Evolutionary conservation across 2,329 filamentous ascomycete genomes (phyloP).

Genomic region (Lachnellula arida): DNA sequence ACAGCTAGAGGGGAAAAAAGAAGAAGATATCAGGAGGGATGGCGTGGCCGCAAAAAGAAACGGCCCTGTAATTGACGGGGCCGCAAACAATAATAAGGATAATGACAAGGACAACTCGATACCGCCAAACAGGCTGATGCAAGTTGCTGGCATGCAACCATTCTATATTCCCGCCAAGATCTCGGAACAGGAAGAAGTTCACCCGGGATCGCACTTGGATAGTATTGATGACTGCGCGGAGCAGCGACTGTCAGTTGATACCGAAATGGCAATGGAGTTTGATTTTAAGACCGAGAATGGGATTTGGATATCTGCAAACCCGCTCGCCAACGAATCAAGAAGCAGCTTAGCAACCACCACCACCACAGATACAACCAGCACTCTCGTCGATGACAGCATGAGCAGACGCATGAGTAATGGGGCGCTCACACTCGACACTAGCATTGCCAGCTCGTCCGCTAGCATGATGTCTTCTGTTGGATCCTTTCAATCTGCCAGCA

Average conservation of each 20-base stretch:
- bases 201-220: background rate
- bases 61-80: conserved; percentile 6
- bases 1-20: conserved; percentile 18
- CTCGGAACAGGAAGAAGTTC: conserved; percentile 24
- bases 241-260: conserved; percentile 19
- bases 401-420: conserved; percentile 15
- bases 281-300: conserved; percentile 26
- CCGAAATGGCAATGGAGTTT: conserved; percentile 24
- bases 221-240: background rate
- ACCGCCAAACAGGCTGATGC: conserved; percentile 16
- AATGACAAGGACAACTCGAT: conserved; percentile 1
- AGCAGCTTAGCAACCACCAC: conserved; percentile 24
- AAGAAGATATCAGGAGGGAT: conserved; percentile 27
- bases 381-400: conserved; percentile 19
- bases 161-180: conserved; percentile 30
- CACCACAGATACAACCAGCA: conserved; percentile 16
- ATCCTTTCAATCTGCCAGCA: conserved; percentile 31
- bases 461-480: conserved; percentile 30
- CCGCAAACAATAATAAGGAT: conserved; percentile 6
- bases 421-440: conserved; percentile 22
- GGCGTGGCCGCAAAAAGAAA: conserved; percentile 31
- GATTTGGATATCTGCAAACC: conserved; percentile 27
- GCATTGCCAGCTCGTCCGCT: conserved; percentile 31
- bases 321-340: conserved; percentile 22
- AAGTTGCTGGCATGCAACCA: conserved; percentile 18